phyloP scores from a whole-genome alignment of 257 asterid genomes.

The Nicotiana sylvestris region DNA sequence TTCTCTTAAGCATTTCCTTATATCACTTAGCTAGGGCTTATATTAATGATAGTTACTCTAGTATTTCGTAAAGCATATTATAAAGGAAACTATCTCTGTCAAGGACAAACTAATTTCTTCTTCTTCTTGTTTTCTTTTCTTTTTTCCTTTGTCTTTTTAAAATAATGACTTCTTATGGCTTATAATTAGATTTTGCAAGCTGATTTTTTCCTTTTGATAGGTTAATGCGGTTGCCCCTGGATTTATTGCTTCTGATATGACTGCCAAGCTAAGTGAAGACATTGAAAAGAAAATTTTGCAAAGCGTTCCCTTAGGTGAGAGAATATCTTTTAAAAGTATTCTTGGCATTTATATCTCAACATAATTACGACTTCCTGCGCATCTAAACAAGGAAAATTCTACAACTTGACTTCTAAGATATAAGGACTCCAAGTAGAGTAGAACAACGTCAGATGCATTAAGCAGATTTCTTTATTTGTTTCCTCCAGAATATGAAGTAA shows the following conservation, averaged over 20 bases:
- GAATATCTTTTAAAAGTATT: background rate
- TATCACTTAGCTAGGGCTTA: background rate
- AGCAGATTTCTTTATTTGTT: background rate
- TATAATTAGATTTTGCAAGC: background rate
- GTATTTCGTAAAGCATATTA: constrained; percentile 4
- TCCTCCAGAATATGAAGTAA: no score
- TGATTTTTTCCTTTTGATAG: constrained; percentile 30
- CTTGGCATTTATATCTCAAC: background rate
- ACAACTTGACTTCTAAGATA: background rate
- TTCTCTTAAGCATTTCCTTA: constrained; percentile 8
- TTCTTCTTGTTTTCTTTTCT: no score
- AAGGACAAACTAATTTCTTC: background rate
- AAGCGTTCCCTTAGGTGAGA: constrained; percentile 81
- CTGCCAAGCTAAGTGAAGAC: constrained; percentile 73
- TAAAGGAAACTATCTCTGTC: background rate
- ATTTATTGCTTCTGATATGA: constrained; percentile 91
- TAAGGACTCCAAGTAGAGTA: background rate
- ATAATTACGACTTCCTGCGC: background rate
- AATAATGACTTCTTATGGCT: background rate
- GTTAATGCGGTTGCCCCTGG: constrained; percentile 99
- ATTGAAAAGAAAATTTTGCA: constrained; percentile 78
- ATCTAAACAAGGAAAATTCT: background rate
- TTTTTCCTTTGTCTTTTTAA: background rate
- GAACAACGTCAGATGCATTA: background rate
- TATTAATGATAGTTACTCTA: background rate